Evolutionary conservation across 768 basidiomycete species (phyloP).

Genomic region (Kwoniella heveanensis): DNA sequence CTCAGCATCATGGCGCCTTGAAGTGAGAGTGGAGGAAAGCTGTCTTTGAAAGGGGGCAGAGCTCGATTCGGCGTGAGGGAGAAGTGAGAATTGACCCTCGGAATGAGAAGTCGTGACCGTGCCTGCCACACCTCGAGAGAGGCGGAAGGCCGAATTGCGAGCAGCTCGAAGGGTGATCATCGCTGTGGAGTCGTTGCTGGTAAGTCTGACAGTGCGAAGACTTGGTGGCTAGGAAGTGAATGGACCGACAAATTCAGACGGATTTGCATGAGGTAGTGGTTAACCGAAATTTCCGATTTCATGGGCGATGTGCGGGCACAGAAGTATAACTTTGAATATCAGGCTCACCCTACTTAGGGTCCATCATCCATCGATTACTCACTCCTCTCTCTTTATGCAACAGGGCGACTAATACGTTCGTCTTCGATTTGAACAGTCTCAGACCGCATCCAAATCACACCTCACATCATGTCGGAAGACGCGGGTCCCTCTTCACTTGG

Average conservation of each 20-base stretch:
- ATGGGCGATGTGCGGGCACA: too few species aligned
- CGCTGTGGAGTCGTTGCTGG: neutral
- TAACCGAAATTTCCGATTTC: neutral
- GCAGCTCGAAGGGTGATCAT: constrained; percentile 11
- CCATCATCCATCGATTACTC: neutral
- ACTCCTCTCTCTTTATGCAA: too few species aligned
- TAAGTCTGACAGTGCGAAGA: neutral
- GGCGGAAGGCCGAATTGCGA: constrained; percentile 8
- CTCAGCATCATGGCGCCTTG: too few species aligned
- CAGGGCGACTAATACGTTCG: too few species aligned
- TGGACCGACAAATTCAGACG: neutral
- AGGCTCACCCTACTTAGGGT: neutral
- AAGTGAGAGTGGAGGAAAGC: neutral
- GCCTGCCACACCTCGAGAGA: neutral
- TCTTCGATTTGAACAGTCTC: too few species aligned
- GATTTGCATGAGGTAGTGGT: neutral
- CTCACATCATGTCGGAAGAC: constrained; percentile 20
- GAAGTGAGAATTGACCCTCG: neutral
- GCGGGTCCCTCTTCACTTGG: constrained; percentile 14
- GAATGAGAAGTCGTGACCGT: neutral
- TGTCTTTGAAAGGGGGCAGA: constrained; percentile 17
- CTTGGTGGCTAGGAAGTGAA: too few species aligned
- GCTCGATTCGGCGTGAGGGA: constrained; percentile 26
- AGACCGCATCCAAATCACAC: neutral
- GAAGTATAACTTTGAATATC: too few species aligned